A percentile compares a stretch with the other conserved stretches of the same genome.
phyloP scores from a whole-genome alignment of 2,329 filamentous ascomycete species.

The Xylaria sp. region DNA sequence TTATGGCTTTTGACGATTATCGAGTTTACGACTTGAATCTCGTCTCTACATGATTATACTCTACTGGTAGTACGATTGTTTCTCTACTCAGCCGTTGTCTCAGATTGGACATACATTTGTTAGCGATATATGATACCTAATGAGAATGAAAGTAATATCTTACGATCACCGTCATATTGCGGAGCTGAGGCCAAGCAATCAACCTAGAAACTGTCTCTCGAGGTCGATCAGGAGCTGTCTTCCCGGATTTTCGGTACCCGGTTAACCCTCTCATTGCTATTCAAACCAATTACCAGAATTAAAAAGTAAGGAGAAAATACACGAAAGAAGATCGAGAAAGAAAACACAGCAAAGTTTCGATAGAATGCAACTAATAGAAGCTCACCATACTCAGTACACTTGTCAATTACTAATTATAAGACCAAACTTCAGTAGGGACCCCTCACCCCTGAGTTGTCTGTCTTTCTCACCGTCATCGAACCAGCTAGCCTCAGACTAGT shows the following conservation, averaged over 20 bases:
- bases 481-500: not conserved
- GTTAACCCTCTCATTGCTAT: not conserved
- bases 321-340: not conserved
- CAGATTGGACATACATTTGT: not conserved
- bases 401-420: not conserved
- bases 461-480: constrained; percentile 20
- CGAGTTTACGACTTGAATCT: not conserved
- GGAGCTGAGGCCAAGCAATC: not conserved
- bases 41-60: not conserved
- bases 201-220: not conserved
- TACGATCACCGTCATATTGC: not conserved
- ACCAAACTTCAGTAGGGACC: not conserved
- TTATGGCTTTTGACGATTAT: constrained; percentile 17
- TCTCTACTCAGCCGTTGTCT: not conserved
- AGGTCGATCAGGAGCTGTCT: not conserved
- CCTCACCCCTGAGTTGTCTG: not conserved
- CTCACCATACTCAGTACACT: not conserved
- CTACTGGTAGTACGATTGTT: not conserved
- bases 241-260: not conserved
- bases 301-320: not conserved
- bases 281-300: too few relatives aligned
- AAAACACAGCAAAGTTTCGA: not conserved
- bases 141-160: not conserved
- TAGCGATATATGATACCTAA: not conserved
- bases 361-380: not conserved